A percentile compares a stretch with the other conserved stretches of the same genome.
phyloP scores from a whole-genome alignment of 2,329 filamentous ascomycete species.

The Botrytis aclada region DNA sequence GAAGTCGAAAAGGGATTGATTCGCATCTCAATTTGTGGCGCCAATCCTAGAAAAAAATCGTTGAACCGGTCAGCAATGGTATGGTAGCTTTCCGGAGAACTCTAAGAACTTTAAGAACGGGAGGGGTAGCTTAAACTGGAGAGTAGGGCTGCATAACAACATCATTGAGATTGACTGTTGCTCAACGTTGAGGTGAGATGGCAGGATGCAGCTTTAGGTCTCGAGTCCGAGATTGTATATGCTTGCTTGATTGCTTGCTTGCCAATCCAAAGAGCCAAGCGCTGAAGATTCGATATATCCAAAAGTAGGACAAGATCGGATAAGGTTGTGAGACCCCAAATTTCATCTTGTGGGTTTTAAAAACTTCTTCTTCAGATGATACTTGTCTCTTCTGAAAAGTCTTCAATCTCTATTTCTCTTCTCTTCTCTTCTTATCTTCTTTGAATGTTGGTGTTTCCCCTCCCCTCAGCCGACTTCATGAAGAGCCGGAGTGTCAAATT shows the following conservation, averaged over 20 bases:
- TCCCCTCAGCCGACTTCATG: constrained; percentile 10
- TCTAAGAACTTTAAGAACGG: background rate
- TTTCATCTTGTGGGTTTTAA: constrained; percentile 17
- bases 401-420: background rate
- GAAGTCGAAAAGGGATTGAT: background rate
- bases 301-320: constrained; percentile 24
- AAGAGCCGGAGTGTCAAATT: constrained; percentile 16
- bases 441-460: constrained; percentile 14
- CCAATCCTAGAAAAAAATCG: background rate
- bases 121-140: background rate
- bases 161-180: constrained; percentile 16
- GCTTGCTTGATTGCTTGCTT: constrained; percentile 1
- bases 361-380: constrained; percentile 13
- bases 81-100: background rate
- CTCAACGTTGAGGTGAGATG: constrained; percentile 9
- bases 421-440: too few species aligned
- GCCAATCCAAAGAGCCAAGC: constrained; percentile 11
- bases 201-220: constrained; percentile 18
- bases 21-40: background rate
- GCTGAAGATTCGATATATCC: constrained; percentile 18
- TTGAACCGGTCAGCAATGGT: constrained; percentile 12
- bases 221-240: constrained; percentile 11
- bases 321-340: constrained; percentile 20
- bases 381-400: background rate
- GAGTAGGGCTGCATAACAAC: constrained; percentile 18